Percentiles rank a stretch among this genome's conserved stretches.
Evolutionary conservation across 2,329 filamentous ascomycete species (phyloP).

Genomic region (Cladophialophora yegresii): DNA sequence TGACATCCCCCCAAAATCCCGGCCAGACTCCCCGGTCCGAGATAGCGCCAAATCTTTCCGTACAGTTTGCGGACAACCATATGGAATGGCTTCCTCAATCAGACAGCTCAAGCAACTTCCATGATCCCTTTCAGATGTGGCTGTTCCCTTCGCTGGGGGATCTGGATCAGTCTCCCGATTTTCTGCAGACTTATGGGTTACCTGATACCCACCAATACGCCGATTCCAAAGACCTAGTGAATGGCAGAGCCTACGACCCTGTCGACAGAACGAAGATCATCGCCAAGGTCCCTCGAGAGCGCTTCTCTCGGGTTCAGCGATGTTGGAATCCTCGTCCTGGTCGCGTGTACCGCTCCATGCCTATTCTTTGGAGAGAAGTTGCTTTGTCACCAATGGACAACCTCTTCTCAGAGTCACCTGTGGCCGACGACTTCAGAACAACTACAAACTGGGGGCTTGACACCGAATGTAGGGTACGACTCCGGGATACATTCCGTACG

Average conservation of each 20-base stretch:
- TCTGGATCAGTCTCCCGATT: conserved; percentile 31
- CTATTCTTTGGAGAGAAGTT: conserved; percentile 47
- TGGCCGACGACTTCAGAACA: conserved; percentile 30
- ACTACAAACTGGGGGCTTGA: conserved; percentile 42
- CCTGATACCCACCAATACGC: conserved; percentile 17
- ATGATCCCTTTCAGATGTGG: conserved; percentile 35
- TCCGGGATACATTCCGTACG: conserved; percentile 44
- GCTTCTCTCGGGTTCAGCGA: conserved; percentile 47
- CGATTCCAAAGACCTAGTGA: conserved; percentile 22
- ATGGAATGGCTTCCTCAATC: conserved; percentile 30
- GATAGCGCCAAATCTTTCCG: conserved; percentile 18
- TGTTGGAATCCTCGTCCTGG: conserved; percentile 47
- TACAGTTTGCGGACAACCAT: conserved; percentile 22
- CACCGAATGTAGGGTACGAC: conserved; percentile 46
- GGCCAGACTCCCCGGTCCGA: conserved; percentile 30
- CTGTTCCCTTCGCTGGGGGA: conserved; percentile 32
- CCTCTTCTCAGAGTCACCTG: conserved; percentile 41
- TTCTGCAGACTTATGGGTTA: conserved; percentile 28
- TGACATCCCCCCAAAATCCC: conserved; percentile 26
- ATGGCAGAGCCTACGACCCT: conserved; percentile 15
- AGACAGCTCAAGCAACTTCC: conserved; percentile 28
- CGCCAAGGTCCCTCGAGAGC: conserved; percentile 44
- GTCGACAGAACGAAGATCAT: conserved; percentile 30
- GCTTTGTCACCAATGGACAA: conserved; percentile 44
- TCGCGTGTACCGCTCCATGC: conserved; percentile 45